Evolutionary conservation across 768 basidiomycete genomes (phyloP), one percentile per base, ranked within the genome.

Genomic region (Boletus huronensis): DNA sequence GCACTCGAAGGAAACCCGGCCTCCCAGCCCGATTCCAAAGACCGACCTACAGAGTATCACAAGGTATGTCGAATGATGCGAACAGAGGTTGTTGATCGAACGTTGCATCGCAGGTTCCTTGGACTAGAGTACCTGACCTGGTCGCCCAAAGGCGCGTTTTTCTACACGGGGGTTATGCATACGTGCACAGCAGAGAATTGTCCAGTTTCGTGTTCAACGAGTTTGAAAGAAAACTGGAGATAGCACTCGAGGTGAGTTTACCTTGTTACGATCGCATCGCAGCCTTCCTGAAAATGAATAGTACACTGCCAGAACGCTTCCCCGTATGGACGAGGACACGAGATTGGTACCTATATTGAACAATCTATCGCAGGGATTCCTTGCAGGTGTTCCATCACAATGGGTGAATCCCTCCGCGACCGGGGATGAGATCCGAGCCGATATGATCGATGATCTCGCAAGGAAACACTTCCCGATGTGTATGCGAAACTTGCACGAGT

Each of bases 51-150:
- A 23, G 64, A 54, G 16, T 96, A 84, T 74, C 87, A 84, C 76
- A 97, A 96, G 77, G 94, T 89, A 57, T 9, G 65, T 50, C 35
- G 10, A 26, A 42, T 10, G 32, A 19, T 35, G 21, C 28, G 11
- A 25, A 38, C 28, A 5, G 36, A 7, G 7, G 5, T 26, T 38
- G 19, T 38, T 38, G 31, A 39, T 40, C 38, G 9, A 44, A 31
- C 29, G 17, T 46, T 46, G 10, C 17, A n/a, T 31, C 5, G 9
- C 45, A 97, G 94, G 94, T 98, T n/a, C 86, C 82, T 69, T 99
- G 97, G 97, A 94, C 88, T 13, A 85, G 87, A 57, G 95, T 98
- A 3, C 92, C 93, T 6, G 93, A 97, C 70, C 81, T 99, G 1
- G 88, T 99, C 8, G 88, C 87, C 56, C 83, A 80, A 64, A 78